Evolutionary conservation across 495 filamentous ascomycete genomes (phyloP).

Genomic region (Terfezia claveryi): DNA sequence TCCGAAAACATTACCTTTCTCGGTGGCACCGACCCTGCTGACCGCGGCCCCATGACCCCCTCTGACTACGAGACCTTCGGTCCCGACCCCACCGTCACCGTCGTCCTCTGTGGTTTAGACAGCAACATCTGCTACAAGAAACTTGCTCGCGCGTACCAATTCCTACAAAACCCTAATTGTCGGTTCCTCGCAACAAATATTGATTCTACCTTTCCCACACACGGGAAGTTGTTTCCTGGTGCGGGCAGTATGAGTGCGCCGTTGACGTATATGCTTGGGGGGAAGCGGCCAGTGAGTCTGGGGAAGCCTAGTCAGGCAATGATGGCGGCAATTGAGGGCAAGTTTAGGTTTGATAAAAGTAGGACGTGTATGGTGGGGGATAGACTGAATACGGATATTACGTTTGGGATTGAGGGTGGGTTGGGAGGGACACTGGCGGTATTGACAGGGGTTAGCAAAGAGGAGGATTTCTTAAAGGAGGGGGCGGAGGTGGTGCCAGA

Average conservation of each 20-base stretch:
- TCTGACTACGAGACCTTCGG: slow-evolving; percentile 62
- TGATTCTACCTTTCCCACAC: slow-evolving; percentile 66
- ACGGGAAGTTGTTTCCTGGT: slow-evolving; percentile 66
- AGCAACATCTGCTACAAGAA: slow-evolving; percentile 92
- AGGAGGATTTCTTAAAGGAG: slow-evolving; percentile 52
- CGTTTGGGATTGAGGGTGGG: slow-evolving; percentile 77
- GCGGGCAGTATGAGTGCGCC: slow-evolving; percentile 68
- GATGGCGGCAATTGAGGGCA: slow-evolving; percentile 98
- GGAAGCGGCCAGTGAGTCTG: slow-evolving; percentile 46
- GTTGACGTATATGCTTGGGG: slow-evolving; percentile 49
- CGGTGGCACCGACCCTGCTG: slow-evolving; percentile 68
- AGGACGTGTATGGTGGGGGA: slow-evolving; percentile 93
- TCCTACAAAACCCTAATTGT: slow-evolving; percentile 56
- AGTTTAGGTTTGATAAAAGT: slow-evolving; percentile 65
- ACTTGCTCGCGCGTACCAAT: slow-evolving; percentile 59
- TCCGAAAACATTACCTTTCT: slow-evolving; percentile 58
- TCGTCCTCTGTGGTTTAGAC: slow-evolving; percentile 76
- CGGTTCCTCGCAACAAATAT: slow-evolving; percentile 83
- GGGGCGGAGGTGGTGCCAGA: slow-evolving; percentile 40
- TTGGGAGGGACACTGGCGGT: slow-evolving; percentile 83
- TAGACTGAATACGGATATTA: slow-evolving; percentile 82
- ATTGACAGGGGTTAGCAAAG: slow-evolving; percentile 67
- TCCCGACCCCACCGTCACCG: slow-evolving; percentile 67
- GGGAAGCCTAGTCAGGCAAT: slow-evolving; percentile 95
- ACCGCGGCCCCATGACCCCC: slow-evolving; percentile 50